Evolutionary conservation across 73 alveolate genomes (phyloP).

Genomic region (Blepharisma japonicum): DNA sequence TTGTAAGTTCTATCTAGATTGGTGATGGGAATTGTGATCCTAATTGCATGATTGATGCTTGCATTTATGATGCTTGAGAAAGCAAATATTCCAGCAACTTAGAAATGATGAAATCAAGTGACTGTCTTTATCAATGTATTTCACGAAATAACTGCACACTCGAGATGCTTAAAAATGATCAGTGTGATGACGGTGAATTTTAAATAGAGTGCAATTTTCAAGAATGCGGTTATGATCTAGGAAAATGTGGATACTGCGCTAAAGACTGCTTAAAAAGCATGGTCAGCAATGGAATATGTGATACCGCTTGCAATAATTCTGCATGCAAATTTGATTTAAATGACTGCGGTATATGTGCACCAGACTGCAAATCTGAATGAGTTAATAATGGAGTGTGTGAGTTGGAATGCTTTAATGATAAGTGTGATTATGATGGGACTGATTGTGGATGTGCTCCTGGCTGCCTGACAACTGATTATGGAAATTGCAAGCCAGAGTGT

Average conservation of each 20-base stretch:
- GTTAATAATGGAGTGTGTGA: background rate
- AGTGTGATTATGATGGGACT: background rate
- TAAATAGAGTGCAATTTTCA: background rate
- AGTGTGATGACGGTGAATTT: too few relatives aligned
- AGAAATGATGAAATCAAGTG: too few relatives aligned
- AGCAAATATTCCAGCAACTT: too few relatives aligned
- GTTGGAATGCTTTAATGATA: background rate
- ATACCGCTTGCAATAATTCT: background rate
- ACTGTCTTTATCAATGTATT: too few relatives aligned
- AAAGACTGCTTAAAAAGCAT: background rate
- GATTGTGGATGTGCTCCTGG: background rate
- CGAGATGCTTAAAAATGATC: background rate
- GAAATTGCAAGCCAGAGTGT: too few relatives aligned
- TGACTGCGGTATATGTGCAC: background rate
- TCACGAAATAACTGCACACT: conserved; percentile 7
- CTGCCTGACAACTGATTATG: too few relatives aligned
- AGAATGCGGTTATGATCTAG: background rate
- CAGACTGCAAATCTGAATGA: background rate
- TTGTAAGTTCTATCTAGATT: too few relatives aligned
- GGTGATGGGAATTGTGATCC: too few relatives aligned
- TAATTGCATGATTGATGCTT: too few relatives aligned
- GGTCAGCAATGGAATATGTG: background rate
- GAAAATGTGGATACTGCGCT: background rate
- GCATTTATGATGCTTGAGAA: too few relatives aligned
- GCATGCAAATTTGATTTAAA: background rate